Evolutionary conservation across 352 stramenopile species (phyloP), one percentile per base, ranked within the genome.

Genomic region (Pythium rhizo-oryzae): DNA sequence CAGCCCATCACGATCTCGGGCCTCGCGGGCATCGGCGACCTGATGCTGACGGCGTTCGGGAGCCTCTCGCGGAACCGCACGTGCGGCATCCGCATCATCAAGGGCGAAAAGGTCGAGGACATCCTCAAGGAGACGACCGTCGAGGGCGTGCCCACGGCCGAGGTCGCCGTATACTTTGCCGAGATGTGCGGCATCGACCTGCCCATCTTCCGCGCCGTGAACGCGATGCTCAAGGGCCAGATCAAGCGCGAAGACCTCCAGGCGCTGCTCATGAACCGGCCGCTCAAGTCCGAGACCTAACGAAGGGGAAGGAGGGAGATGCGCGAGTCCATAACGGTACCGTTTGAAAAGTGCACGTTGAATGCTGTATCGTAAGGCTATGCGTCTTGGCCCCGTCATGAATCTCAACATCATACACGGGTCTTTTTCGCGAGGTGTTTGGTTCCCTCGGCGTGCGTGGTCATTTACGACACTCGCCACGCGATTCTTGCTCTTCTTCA

Each of bases 41-140:
- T 99, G 19, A 98, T 99, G 90, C 84, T 99, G 30, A 99, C 97
- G 23, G 98, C 94, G 56, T 99, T 99, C 75, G 97, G 97, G 21
- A 93, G 88, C 18, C 82, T 99, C 44, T 99, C 93, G 15, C 87
- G 97, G 5, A 99, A 99, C 76, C 87, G 96, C 49, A 91, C 92
- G 52, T 98, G 98, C 70, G 97, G 97, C 18, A 90, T 98, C 43
- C 84, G 96, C 43, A 82, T 99, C 54, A 98, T 98, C 54, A 89
- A 98, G 66, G 78, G 89, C 39, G 80, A 96, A 64, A 90, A 90
- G 24, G 85, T 98, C 51, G 87, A 98, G 57, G 91, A 99, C 63
- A 99, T 99, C 58, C 70, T 97, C 51, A 90, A 87, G 33, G 83
- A 91, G 49, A 86, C 80, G n/a, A 98, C 91, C 2, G 91, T 98